Evolutionary conservation across 176 grass and related monocot species (phyloP), one percentile per base, ranked within the genome.

Genomic region (Zoysia pacifica): DNA sequence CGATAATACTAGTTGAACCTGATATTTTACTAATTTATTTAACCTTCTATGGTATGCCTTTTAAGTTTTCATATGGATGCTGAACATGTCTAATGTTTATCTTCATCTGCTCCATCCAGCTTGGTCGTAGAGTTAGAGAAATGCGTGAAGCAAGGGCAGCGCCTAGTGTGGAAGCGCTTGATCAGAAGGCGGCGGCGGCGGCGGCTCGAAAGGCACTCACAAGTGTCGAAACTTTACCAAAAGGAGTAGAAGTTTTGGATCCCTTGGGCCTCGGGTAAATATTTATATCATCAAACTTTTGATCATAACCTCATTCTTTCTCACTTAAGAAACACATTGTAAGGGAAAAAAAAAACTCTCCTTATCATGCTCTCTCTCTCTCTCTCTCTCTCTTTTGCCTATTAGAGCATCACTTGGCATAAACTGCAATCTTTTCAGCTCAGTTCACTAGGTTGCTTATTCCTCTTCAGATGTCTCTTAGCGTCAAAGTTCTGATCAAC

Each of bases 181-280:
- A 95, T 60, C 94, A 86, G 85, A 95, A 99, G 86, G 62, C 83
- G 55, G 86, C 58, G 38, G 83, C 85, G 6, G 77, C 86, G 11
- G 80, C 86, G 9, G 92, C 88, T 78, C 90, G 60, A 20, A 98
- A 98, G 84, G 90, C 64, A 65, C 90, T 98, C 40, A 89, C 88
- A 65, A 89, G 45, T 79, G 69, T 94, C 74, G 90, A 94, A 59
- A 93, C 96, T 74, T 83, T 98, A 85, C 96, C 96, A 52, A 94
- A 79, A 93, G 92, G 96, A 58, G 96, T 98, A 75, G 96, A 98
- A 70, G 96, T 98, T 75, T 91, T 98, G 78, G 96, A 98, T 90
- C 96, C 96, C 72, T 87, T 98, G 69, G 96, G 92, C 63, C 88
- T 98, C 43, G 96, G 95, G 95, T 97, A 97, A 94, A 38, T 79